Conservation (phyloP, 108 stramenopile genomes). For the Cylindrotheca closterium region DNA sequence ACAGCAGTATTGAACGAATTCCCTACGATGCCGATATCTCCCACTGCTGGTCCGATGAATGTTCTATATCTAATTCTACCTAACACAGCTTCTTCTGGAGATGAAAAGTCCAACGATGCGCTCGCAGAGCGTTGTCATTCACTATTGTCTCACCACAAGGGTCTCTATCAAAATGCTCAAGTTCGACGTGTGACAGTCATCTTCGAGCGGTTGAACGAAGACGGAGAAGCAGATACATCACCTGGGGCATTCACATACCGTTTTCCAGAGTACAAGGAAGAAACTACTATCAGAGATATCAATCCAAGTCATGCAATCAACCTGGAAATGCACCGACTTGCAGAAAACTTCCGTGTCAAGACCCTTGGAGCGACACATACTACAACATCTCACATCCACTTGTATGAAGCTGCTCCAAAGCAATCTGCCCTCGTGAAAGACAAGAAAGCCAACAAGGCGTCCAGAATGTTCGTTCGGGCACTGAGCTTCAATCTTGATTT, state of each 20-base stretch:
- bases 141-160: slow-evolving; percentile 39
- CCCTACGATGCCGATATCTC: slow-evolving; percentile 46
- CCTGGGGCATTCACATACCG: slow-evolving; percentile 96
- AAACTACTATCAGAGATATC: slow-evolving; percentile 89
- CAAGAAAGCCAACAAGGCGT: slow-evolving; percentile 76
- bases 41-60: slow-evolving; percentile 68
- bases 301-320: slow-evolving; percentile 91
- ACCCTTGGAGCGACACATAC: slow-evolving; percentile 77
- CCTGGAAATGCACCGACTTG: slow-evolving; percentile 85
- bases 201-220: slow-evolving; percentile 40
- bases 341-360: slow-evolving; percentile 87
- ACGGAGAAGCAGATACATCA: slow-evolving; percentile 42
- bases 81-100: slow-evolving; percentile 32
- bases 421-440: slow-evolving; percentile 74
- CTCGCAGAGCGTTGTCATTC: slow-evolving; percentile 50
- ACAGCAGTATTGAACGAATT: slow-evolving; percentile 52
- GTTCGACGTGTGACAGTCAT: slow-evolving; percentile 83
- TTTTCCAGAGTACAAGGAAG: slow-evolving; percentile 83
- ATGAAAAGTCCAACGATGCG: slow-evolving; percentile 46
- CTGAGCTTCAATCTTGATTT: slow-evolving; percentile 81
- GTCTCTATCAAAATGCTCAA: slow-evolving; percentile 61
- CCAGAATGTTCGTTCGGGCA: slow-evolving; percentile 82
- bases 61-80: slow-evolving; percentile 85
- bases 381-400: slow-evolving; percentile 86
- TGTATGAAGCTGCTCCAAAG: slow-evolving; percentile 90